These are phyloP conservation scores for Chaetomium fimeti DNA, from an alignment of 495 filamentous ascomycete species.

Conservation along the genomic window DNA sequence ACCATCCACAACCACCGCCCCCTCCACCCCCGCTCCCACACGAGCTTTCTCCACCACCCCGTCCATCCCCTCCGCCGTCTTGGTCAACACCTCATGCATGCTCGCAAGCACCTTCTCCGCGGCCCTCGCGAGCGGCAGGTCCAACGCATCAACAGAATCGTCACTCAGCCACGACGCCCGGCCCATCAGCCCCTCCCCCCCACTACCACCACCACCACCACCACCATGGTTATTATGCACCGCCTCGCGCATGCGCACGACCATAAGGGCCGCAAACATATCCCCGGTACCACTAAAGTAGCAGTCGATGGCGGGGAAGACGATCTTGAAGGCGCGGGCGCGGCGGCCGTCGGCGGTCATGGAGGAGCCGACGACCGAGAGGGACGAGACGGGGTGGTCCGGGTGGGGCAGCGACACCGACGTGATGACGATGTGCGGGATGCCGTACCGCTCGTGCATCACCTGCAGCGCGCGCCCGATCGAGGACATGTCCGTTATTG, in stretches of 20 bases:
- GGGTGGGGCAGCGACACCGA: slow-evolving; percentile 59
- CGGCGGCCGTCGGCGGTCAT: slow-evolving; percentile 59
- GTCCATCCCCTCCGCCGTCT: slow-evolving; percentile 66
- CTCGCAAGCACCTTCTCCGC: slow-evolving; percentile 85
- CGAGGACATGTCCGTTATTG: slow-evolving; percentile 71
- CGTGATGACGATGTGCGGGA: slow-evolving; percentile 92
- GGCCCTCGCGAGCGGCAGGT: slow-evolving; percentile 78
- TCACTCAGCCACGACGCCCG: slow-evolving; percentile 65
- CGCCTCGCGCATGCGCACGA: slow-evolving; percentile 86
- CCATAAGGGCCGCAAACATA: slow-evolving; percentile 92
- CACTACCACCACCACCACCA: not conserved
- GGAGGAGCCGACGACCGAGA: slow-evolving; percentile 78
- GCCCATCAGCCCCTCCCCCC: slow-evolving; percentile 40
- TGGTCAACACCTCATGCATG: slow-evolving; percentile 82
- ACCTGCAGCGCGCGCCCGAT: slow-evolving; percentile 70
- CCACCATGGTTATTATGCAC: slow-evolving; percentile 33
- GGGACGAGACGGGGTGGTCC: slow-evolving; percentile 47
- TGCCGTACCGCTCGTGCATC: slow-evolving; percentile 70
- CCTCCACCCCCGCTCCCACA: slow-evolving; percentile 32
- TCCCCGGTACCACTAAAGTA: slow-evolving; percentile 96
- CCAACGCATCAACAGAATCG: slow-evolving; percentile 62
- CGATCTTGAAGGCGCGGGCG: slow-evolving; percentile 77
- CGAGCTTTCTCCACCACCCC: slow-evolving; percentile 36
- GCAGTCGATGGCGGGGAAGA: slow-evolving; percentile 80
- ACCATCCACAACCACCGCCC: slow-evolving; percentile 29